A percentile compares a stretch with the other conserved stretches of the same genome.
Conservation (phyloP, 495 filamentous ascomycete species). For the Astrothelium subdiscretum region DNA sequence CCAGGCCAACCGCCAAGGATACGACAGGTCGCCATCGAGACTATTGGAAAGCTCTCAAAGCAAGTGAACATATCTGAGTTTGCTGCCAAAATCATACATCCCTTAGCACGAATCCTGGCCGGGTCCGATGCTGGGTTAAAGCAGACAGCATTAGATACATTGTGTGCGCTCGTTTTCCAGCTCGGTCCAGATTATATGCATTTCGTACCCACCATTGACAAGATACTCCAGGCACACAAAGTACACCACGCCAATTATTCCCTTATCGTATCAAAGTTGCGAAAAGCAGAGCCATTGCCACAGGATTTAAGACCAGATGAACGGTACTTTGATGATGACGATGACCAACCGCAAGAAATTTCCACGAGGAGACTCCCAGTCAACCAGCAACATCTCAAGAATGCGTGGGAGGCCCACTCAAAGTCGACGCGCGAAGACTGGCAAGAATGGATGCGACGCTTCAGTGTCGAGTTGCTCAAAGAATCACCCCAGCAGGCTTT, state of each 20-base stretch:
- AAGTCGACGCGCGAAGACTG: conserved; percentile 96
- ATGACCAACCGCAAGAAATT: conserved; percentile 76
- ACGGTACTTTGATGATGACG: conserved; percentile 61
- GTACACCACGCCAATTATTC: conserved; percentile 83
- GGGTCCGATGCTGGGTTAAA: conserved; percentile 59
- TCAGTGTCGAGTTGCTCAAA: conserved; percentile 87
- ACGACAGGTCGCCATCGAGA: conserved; percentile 85
- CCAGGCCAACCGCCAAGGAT: conserved; percentile 57
- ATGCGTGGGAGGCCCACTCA: conserved; percentile 90
- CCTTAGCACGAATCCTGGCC: conserved; percentile 65
- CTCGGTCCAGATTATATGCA: conserved; percentile 89
- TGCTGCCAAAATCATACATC: conserved; percentile 88
- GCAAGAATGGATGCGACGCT: conserved; percentile 96
- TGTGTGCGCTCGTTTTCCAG: conserved; percentile 91
- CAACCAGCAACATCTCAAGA: conserved; percentile 93
- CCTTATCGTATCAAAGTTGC: conserved; percentile 76
- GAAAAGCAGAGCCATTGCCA: conserved; percentile 85
- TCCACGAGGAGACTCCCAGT: conserved; percentile 86
- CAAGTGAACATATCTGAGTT: conserved; percentile 98
- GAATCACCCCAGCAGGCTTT: conserved; percentile 94
- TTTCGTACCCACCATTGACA: conserved; percentile 84
- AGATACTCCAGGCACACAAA: conserved; percentile 45
- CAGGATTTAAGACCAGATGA: conserved; percentile 89
- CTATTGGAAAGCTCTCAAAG: conserved; percentile 82
- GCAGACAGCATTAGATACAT: conserved; percentile 82